A percentile compares a stretch with the other conserved stretches of the same genome.
These are phyloP conservation scores for Cercospora zeae-maydis DNA, from an alignment of 2,329 filamentous ascomycete genomes.

Conservation along the genomic window DNA sequence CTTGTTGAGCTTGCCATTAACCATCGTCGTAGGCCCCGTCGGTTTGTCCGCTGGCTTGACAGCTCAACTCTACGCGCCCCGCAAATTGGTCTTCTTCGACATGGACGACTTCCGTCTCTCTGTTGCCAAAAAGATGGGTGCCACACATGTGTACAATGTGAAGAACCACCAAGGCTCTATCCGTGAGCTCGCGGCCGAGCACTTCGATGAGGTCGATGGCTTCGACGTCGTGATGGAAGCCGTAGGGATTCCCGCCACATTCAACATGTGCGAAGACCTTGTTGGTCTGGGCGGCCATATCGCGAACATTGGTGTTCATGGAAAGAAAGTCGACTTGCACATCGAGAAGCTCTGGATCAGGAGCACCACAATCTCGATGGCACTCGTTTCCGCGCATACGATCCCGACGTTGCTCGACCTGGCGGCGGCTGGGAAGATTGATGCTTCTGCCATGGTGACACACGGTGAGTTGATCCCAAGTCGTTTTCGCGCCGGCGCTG, in stretches of 20 bases:
- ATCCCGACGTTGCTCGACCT: conserved; percentile 30
- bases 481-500: not conserved
- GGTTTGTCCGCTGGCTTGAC: conserved; percentile 56
- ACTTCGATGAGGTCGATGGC: conserved; percentile 50
- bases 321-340: conserved; percentile 50
- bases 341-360: conserved; percentile 54
- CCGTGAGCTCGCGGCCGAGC: conserved; percentile 39
- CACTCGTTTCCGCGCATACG: conserved; percentile 28
- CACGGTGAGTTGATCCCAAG: conserved; percentile 23
- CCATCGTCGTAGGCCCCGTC: conserved; percentile 45
- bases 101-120: conserved; percentile 48
- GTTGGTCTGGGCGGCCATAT: conserved; percentile 53
- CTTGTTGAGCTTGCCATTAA: not conserved
- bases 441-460: conserved; percentile 27
- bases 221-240: conserved; percentile 59
- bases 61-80: conserved; percentile 53
- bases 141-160: conserved; percentile 44
- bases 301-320: conserved; percentile 59
- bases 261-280: conserved; percentile 53
- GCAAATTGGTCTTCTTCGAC: conserved; percentile 52
- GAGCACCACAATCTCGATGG: conserved; percentile 39
- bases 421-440: conserved; percentile 26
- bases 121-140: conserved; percentile 50
- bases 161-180: conserved; percentile 36
- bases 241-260: conserved; percentile 53